Base-by-base conservation (phyloP, 192 early-diverging fungal species). In the Linnemannia elongata region DNA sequence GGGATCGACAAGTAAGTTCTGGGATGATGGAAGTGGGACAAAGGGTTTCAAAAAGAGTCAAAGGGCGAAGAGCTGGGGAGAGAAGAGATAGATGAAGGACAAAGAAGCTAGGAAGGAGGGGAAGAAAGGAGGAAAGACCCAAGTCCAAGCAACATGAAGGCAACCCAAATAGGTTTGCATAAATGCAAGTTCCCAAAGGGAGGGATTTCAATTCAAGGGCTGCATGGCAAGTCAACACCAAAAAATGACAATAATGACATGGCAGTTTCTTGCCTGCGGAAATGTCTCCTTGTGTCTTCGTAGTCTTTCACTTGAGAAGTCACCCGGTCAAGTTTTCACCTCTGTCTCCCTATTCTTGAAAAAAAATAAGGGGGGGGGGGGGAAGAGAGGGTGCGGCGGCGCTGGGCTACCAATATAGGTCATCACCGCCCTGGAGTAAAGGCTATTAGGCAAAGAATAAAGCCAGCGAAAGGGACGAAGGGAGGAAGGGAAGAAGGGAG, bases 291-390 rank as follows among this genome's bases (percentile, higher is more conserved):
- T 52, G 5, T 52, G 18, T 18, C 49, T 52, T 52, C 49, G 22
- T 52, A 52, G 42, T 44, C 42, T 44, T 10, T 44, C 42, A 10
- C 12, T 45, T 45, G 17, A 52, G 18, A 52, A 22, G 20, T 52
- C 49, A 52, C 49, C 49, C 49, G 18, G 49, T 22, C 18, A 52
- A 22, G 18, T 22, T 52, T 18, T 22, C 20, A 52, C 27, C 15
- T 66, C 60, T 66, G 60, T 66, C 60, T 66, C 60, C 60, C 60
- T 66, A 66, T 66, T 66, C 60, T 30, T 66, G 60, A 66, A 10
- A 33, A 30, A 35, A 66, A 15, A 66, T 3, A 66, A 27, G 55
- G 55, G 55, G n/a, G n/a, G 4, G 13, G 9, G 18, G 6, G 54
- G 1, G 27, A 33, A 30, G 27, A 27, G 27, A 33, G 60, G 30